Evolutionary conservation across 2,329 filamentous ascomycete species (phyloP).

Genomic region (Aureobasidium zeae): DNA sequence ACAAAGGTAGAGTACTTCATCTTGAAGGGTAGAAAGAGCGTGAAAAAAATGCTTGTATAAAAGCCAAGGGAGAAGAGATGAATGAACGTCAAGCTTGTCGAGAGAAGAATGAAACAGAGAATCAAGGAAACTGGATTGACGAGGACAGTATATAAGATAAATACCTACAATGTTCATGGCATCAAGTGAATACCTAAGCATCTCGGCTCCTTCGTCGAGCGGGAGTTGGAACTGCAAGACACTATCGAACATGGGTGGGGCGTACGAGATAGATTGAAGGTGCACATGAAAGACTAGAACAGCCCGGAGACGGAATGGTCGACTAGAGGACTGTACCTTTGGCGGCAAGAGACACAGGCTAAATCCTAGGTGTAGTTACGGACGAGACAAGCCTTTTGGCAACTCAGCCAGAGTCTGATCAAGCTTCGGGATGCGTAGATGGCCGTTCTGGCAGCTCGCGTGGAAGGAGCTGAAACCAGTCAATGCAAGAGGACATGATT

Average conservation of each 20-base stretch:
- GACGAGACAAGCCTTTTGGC: constrained; percentile 12
- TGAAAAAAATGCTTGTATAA: constrained; percentile 11
- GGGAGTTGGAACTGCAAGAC: neutral
- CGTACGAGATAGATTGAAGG: constrained; percentile 8
- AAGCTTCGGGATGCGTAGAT: neutral
- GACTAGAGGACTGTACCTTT: too few relatives aligned
- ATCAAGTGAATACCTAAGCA: neutral
- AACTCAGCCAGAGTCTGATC: constrained; percentile 2
- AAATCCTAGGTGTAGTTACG: neutral
- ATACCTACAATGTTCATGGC: neutral
- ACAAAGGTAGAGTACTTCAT: constrained; percentile 22
- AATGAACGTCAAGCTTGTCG: constrained; percentile 6
- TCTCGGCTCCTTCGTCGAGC: too few relatives aligned
- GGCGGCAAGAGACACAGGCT: constrained; percentile 1
- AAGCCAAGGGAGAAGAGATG: constrained; percentile 3
- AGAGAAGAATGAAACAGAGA: neutral
- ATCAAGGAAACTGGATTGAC: neutral
- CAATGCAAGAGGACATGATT: constrained; percentile 1
- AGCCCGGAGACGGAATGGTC: constrained; percentile 6
- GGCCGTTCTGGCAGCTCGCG: too few relatives aligned
- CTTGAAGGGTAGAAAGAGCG: constrained; percentile 16
- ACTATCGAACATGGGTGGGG: neutral
- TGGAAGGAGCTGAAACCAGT: constrained; percentile 6
- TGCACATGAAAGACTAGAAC: constrained; percentile 1
- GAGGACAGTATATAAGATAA: neutral